Percentiles rank a stretch among this genome's conserved stretches.
Evolutionary conservation across 1,284 basidiomycete genomes (phyloP).

Genomic region (Melampsora larici-populina): DNA sequence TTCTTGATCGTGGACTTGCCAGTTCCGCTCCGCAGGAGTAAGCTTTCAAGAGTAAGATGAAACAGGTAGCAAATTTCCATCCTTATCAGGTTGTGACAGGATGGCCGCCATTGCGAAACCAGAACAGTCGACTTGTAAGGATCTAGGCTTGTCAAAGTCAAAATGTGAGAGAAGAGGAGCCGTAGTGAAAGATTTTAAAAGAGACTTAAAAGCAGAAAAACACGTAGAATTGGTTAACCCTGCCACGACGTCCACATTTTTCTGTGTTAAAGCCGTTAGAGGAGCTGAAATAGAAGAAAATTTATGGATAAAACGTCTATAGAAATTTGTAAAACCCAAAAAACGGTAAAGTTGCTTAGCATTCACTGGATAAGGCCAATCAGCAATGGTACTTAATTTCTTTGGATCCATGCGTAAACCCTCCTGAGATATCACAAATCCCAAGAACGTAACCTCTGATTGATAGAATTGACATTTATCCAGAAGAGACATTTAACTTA

Average conservation of each 20-base stretch:
- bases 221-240: not conserved
- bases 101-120: conserved; percentile 16
- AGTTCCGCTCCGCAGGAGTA: not conserved
- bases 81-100: conserved; percentile 1
- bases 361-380: conserved; percentile 9
- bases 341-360: not conserved
- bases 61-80: not conserved
- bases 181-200: not conserved
- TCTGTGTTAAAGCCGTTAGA: not conserved
- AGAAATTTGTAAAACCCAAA: no score
- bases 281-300: not conserved
- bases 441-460: no score
- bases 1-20: conserved; percentile 24
- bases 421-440: not conserved
- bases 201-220: not conserved
- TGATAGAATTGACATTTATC: conserved; percentile 21
- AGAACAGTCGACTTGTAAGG: no score
- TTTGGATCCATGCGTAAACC: not conserved
- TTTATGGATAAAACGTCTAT: not conserved
- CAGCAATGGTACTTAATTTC: conserved; percentile 8
- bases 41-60: conserved; percentile 19
- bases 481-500: not conserved
- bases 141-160: conserved; percentile 3
- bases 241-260: not conserved
- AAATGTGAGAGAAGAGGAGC: conserved; percentile 15